phyloP scores from a whole-genome alignment of 73 alveolate species.

The Stentor coeruleus region DNA sequence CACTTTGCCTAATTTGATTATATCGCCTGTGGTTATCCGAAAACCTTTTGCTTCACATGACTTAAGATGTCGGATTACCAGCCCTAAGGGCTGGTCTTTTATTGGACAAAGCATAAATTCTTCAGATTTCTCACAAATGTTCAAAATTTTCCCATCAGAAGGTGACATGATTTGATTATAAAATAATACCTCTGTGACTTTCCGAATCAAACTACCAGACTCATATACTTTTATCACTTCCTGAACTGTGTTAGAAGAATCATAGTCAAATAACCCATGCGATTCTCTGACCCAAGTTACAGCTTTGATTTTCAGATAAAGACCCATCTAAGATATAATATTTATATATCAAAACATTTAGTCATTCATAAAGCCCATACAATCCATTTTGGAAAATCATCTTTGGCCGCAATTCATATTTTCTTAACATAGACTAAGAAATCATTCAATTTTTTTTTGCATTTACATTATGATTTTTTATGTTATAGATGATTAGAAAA shows the following conservation, averaged over 20 bases:
- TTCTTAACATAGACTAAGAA: no score
- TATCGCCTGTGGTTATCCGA: background rate
- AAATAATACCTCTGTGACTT: background rate
- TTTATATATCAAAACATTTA: no score
- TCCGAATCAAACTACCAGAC: constrained; percentile 7
- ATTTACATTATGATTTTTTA: no score
- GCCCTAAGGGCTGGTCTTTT: background rate
- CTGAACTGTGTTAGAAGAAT: constrained; percentile 29
- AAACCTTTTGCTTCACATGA: background rate
- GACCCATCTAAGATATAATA: no score
- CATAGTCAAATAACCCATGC: constrained; percentile 64
- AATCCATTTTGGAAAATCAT: no score
- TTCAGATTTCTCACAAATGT: background rate
- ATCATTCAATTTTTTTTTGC: no score
- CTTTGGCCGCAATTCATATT: no score
- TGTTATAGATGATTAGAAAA: no score
- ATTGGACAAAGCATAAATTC: background rate
- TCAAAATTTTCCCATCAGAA: background rate
- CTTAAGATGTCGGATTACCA: background rate
- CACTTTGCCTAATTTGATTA: background rate
- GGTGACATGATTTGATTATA: background rate
- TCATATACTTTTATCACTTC: constrained; percentile 20
- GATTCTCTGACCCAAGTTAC: constrained; percentile 65
- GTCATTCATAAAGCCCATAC: no score
- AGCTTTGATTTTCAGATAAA: constrained; percentile 38